Evolutionary conservation across 2,329 filamentous ascomycete species (phyloP).

Genomic region (Spiromastix sp.): DNA sequence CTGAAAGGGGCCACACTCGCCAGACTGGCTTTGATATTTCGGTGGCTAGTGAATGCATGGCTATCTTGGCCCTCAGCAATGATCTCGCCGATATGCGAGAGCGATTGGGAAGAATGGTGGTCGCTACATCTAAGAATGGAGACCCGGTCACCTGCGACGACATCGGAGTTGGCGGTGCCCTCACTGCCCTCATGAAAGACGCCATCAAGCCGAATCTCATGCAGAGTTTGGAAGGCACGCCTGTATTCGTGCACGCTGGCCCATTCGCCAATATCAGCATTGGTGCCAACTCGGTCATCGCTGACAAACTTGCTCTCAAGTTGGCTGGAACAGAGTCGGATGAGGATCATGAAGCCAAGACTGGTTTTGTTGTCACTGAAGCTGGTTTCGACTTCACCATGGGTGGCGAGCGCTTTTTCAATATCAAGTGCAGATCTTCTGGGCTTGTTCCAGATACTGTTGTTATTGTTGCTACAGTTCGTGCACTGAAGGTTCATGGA

Average conservation of each 20-base stretch:
- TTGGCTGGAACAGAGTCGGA: conserved; percentile 88
- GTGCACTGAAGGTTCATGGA: conserved; percentile 93
- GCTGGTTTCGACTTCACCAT: conserved; percentile 99
- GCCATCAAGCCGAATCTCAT: conserved; percentile 98
- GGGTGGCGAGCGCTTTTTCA: conserved; percentile 99
- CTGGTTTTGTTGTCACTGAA: conserved; percentile 91
- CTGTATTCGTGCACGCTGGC: conserved; percentile 93
- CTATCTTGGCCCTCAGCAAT: conserved; percentile 88
- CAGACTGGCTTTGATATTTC: conserved; percentile 96
- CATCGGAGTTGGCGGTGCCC: conserved; percentile 79
- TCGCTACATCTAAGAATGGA: conserved; percentile 73
- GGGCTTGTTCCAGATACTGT: conserved; percentile 88
- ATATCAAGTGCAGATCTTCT: conserved; percentile 97
- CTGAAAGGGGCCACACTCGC: conserved; percentile 79
- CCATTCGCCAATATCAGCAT: conserved; percentile 99
- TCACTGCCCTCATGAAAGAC: conserved; percentile 93
- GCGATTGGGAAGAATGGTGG: conserved; percentile 88
- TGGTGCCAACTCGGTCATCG: conserved; percentile 87
- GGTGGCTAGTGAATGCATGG: conserved; percentile 96
- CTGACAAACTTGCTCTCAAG: conserved; percentile 92
- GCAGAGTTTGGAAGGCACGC: conserved; percentile 95
- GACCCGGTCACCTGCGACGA: conserved; percentile 95
- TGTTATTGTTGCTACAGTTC: conserved; percentile 88
- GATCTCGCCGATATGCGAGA: conserved; percentile 81
- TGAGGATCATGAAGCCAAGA: conserved; percentile 71